A percentile compares a stretch with the other conserved stretches of the same genome.
These are phyloP conservation scores for Cyclotella atomus DNA, from an alignment of 108 stramenopile species.

Conservation along the genomic window DNA sequence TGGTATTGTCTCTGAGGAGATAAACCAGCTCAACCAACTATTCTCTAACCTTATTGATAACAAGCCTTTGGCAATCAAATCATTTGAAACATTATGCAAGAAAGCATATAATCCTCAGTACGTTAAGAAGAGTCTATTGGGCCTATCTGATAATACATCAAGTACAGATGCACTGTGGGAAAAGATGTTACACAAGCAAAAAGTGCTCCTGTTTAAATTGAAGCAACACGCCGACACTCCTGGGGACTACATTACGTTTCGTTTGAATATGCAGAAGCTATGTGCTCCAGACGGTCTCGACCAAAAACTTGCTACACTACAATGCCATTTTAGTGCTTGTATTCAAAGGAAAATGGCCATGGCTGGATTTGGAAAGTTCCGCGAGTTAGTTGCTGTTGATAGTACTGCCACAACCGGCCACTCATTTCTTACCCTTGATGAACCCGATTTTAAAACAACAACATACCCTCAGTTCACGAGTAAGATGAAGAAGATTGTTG, in stretches of 20 bases:
- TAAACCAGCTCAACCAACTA: background rate
- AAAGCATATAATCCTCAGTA: constrained; percentile 2
- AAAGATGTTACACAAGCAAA: background rate
- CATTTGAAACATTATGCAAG: constrained; percentile 7
- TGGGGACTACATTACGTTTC: background rate
- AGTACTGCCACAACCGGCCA: background rate
- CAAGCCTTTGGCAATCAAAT: background rate
- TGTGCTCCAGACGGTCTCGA: background rate
- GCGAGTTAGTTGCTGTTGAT: background rate
- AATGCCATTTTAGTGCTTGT: background rate
- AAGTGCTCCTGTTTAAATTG: background rate
- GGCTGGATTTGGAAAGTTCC: background rate
- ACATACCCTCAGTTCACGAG: background rate
- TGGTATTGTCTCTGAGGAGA: background rate
- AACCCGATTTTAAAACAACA: background rate
- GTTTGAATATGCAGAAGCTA: background rate
- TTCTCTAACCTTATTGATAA: background rate
- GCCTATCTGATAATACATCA: background rate
- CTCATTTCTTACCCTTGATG: background rate
- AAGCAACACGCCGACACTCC: background rate
- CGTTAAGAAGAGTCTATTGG: background rate
- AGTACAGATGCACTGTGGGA: constrained; percentile 3
- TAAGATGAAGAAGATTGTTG: background rate
- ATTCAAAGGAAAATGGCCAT: background rate
- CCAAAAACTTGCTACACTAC: background rate